Base-by-base conservation (phyloP, 306 rosid species). In the Arachis stenosperma region DNA sequence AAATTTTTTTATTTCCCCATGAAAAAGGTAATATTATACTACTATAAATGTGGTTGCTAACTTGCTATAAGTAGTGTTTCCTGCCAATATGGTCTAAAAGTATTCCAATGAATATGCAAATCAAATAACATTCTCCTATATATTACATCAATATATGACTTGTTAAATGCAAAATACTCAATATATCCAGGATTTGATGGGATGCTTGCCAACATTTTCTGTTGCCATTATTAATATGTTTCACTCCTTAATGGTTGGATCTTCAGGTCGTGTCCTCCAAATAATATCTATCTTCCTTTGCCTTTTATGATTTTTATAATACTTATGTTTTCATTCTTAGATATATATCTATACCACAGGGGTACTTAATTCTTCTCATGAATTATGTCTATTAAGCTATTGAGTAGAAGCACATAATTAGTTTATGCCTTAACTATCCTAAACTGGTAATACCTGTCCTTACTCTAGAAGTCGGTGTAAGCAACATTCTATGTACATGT, bases 201-300 rank as follows among this genome's bases (percentile, higher is more conserved):
- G 70, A 77, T 50, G 54, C 44, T 67, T 75, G 13, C 37, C 47
- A 46, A 51, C 70, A 41, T 75, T 61, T 73, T 73, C 52, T 40
- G 61, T 71, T 50, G 55, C 65, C 58, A 39, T 59, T 58, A 48
- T 4, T 56, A 61, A 48, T 15, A 37, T 63, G 40, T 17, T 10
- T 41, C 39, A 37, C 27, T 39, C 46, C 46, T 10, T 56, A 39
- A 62, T 51, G 5, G 29, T n/a, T 14, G 66, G 22, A 37, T 65
- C 60, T 65, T 27, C 39, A 78, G 53, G 59, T 46, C 42, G 13
- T 44, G 61, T 5, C 9, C 37, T 44, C 9, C 41, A 44, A 50
- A 17, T 43, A 58, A 68, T 42, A 15, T 58, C 30, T 22, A 22
- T 22, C 27, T 22, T 41, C 47, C 43, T 33, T 50, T 30, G 70